Evolutionary conservation across 768 basidiomycete genomes (phyloP).

Genomic region (Kwoniella heveanensis): DNA sequence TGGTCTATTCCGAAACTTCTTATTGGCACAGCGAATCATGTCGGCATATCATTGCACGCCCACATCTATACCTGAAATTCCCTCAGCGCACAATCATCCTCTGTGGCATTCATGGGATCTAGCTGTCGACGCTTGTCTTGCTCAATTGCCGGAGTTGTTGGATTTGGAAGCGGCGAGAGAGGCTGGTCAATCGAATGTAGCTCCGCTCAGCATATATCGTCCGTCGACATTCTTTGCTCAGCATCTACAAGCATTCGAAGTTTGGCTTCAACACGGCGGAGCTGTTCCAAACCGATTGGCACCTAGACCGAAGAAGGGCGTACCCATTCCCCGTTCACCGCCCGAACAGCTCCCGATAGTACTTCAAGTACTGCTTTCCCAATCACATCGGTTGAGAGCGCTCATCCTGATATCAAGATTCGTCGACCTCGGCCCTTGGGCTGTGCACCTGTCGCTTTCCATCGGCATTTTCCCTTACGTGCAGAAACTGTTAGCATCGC

Average conservation of each 20-base stretch:
- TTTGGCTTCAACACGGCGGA: constrained; percentile 92
- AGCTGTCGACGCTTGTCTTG: constrained; percentile 88
- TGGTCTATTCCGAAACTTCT: constrained; percentile 93
- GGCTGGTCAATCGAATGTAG: constrained; percentile 29
- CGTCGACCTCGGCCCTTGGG: constrained; percentile 98
- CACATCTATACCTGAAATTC: constrained; percentile 85
- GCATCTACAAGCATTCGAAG: constrained; percentile 94
- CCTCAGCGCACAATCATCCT: constrained; percentile 93
- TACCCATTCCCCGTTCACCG: constrained; percentile 71
- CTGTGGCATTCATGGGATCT: constrained; percentile 98
- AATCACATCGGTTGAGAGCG: constrained; percentile 90
- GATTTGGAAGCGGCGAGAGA: constrained; percentile 49
- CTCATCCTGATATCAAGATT: constrained; percentile 95
- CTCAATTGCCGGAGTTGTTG: constrained; percentile 81
- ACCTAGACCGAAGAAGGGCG: constrained; percentile 10
- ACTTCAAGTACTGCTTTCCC: constrained; percentile 92
- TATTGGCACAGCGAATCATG: constrained; percentile 96
- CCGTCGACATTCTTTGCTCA: constrained; percentile 93
- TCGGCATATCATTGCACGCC: constrained; percentile 97
- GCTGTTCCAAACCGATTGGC: constrained; percentile 54
- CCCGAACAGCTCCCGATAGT: constrained; percentile 98
- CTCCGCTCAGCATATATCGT: constrained; percentile 62
- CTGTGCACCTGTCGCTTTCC: constrained; percentile 89
- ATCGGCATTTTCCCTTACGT: constrained; percentile 99
- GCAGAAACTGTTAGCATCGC: constrained; percentile 90